Conservation (phyloP, 257 asterid genomes). For the Fraxinus quadrangulata region DNA sequence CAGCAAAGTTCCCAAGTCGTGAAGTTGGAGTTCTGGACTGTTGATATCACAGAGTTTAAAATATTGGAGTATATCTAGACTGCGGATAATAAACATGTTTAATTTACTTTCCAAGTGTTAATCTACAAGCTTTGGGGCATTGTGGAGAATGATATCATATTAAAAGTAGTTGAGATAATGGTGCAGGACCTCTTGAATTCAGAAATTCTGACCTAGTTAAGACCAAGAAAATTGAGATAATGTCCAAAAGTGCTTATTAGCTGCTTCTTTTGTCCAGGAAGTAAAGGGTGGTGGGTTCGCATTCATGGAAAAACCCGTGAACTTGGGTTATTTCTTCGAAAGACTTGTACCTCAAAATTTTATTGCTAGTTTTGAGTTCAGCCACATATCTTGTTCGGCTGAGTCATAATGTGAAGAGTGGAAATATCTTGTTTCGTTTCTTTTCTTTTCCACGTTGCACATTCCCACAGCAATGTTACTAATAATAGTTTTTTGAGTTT, state of each 20-base stretch:
- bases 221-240: background rate
- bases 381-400: background rate
- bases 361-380: background rate
- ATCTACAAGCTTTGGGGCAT: no score
- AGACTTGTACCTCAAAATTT: background rate
- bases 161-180: no score
- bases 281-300: background rate
- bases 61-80: no score
- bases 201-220: no score
- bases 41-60: no score
- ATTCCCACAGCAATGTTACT: background rate
- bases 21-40: no score
- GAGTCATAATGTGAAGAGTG: background rate
- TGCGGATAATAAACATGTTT: no score
- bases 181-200: no score
- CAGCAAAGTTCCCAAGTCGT: no score
- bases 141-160: no score
- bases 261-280: background rate
- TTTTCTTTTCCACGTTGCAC: background rate
- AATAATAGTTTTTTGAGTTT: background rate
- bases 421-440: background rate
- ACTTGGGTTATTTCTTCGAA: background rate
- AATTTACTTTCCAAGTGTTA: no score
- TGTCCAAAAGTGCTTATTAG: background rate
- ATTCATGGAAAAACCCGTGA: no score